Evolutionary conservation across 139 green algal genomes (phyloP), one percentile per base, ranked within the genome.

Genomic region (Asterochloris erici): DNA sequence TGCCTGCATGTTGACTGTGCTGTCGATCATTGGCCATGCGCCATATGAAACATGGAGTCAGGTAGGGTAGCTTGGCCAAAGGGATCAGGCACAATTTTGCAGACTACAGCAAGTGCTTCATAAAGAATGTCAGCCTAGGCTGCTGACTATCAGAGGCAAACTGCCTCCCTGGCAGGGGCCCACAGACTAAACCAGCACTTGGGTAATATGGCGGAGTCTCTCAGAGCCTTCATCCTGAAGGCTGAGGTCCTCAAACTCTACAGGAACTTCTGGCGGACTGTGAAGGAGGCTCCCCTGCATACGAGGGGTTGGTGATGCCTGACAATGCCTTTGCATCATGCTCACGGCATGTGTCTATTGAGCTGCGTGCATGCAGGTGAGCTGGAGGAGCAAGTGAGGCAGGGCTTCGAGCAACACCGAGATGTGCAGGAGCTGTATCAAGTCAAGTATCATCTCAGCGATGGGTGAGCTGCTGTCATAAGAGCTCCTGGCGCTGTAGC

Each of bases 391-490:
- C 60, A 81, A 38, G 71, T 86, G 19, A 63, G 78, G 61, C 13
- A 17, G 23, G 78, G 47, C 9, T 86, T 86, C 23, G 71, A 81
- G 38, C 21, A 26, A 0, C 29, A 81, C 0, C 71, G 78, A 21
- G 23, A 13, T 12, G 21, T 71, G 13, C 63, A 82, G 10, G 83
- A 86, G 12, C n/a, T 64, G 14, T 86, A 86, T 63, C 63, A 71
- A 24, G 63, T 76, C 64, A 94, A 94, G 73, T 92, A 87, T 83
- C 84, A 84, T 2, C 84, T 94, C 9, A 90, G 84, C 16, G 89
- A 92, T 23, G 90, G 85, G 12, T 47, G 79, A 13, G 77, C 38
- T 82, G 81, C 83, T 84, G 24, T 77, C 92, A 13, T 89, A 90
- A 81, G 79, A 86, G 82, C 85, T 93, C 9, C 69, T 76, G 38